Conservation (phyloP, 2,329 filamentous ascomycete genomes). For the Ophiostoma perfectum region DNA sequence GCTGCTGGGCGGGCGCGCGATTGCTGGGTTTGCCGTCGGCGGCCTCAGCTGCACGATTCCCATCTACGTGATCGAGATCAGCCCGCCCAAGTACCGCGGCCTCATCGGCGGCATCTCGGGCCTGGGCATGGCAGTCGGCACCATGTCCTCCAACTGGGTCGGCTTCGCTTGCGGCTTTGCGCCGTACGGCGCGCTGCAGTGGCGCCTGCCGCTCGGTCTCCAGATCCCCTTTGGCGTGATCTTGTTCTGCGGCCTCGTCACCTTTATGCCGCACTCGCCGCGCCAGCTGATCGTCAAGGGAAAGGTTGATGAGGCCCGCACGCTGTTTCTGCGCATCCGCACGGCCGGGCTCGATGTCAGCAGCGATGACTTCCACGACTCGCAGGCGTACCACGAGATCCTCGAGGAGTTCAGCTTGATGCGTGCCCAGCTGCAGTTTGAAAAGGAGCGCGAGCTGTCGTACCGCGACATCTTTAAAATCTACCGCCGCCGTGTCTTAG, state of each 20-base stretch:
- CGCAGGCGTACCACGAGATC: conserved; percentile 38
- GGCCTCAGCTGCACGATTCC: conserved; percentile 48
- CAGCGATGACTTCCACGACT: conserved; percentile 30
- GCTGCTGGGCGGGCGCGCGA: conserved; percentile 46
- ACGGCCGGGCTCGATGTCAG: conserved; percentile 25
- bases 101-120: conserved; percentile 50
- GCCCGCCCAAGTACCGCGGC: conserved; percentile 44
- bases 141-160: conserved; percentile 54
- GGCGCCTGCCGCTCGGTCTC: conserved; percentile 50
- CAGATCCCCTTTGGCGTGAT: conserved; percentile 53
- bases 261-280: conserved; percentile 53
- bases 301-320: conserved; percentile 43
- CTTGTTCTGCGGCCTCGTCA: conserved; percentile 48
- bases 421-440: conserved; percentile 50
- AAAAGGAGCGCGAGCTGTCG: conserved; percentile 51
- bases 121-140: conserved; percentile 51
- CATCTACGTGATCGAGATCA: conserved; percentile 52
- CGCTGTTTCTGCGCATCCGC: conserved; percentile 45
- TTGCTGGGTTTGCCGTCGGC: conserved; percentile 43
- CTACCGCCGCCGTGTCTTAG: conserved; percentile 47
- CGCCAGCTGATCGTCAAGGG: conserved; percentile 47
- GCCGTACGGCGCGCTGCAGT: conserved; percentile 48
- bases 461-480: conserved; percentile 48
- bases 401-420: conserved; percentile 51
- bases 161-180: conserved; percentile 51